Base-by-base conservation (phyloP, 2,329 filamentous ascomycete species). In the Cercospora citrullina region DNA sequence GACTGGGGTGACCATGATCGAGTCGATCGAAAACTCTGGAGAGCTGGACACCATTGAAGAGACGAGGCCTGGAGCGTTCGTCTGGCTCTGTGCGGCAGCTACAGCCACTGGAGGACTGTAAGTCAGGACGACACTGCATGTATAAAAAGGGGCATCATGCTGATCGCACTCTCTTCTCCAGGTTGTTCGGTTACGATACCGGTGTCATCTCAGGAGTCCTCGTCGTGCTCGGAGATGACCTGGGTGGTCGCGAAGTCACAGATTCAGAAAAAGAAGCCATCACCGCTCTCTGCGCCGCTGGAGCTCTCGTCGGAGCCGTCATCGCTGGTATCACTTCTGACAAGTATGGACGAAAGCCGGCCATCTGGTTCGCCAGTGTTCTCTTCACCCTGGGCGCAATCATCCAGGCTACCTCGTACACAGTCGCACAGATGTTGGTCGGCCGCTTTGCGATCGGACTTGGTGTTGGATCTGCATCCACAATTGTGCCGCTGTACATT, bases 381-480 rank as follows among this genome's bases (percentile, higher is more conserved):
- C 36, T 39, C 36, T 39, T 39, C 36, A 39, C 36, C 16, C 0
- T 39, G 16, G 36, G 36, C 36, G 36, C 36, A n/a, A 39, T 39
- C 5, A 39, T 39, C 7, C 36, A 39, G 16, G 36, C 36, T 39
- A 39, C 36, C 6, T 80, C 67, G 73, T 79, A 6, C 77, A 80
- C 53, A 72, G 53, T 64, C 48, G 62, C 62, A 21, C 62, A 64
- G 16, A 64, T 64, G 62, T 58, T 31, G 4, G 45, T 53, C 23
- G 62, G 61, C 23, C 28, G 61, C 18, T 23, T 63, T 48, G n/a
- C 21, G 10, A 48, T 85, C 39, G 83, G 84, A 4, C 77, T 85
- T 14, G 82, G 84, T 36, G 81, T 84, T 26, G 81, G 81, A 0
- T 79, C 77, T 3, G 83, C 81, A 7, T 80, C 80, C 12, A 84